A percentile compares a stretch with the other conserved stretches of the same genome.
These are phyloP conservation scores for Pythium brachiatum DNA, from an alignment of 352 stramenopile species.

Conservation along the genomic window DNA sequence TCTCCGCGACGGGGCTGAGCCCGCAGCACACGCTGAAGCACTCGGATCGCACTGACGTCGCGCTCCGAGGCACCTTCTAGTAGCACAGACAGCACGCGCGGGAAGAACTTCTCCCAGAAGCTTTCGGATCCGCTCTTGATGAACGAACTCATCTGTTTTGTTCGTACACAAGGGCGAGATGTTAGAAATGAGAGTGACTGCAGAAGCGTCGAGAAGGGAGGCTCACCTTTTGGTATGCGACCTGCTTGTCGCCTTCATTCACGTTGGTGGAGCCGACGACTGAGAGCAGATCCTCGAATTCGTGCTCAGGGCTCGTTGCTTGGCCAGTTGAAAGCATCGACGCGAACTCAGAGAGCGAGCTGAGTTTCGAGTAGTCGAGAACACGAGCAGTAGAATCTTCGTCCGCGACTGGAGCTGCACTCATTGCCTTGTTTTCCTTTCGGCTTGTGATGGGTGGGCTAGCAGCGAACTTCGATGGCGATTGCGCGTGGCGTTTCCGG, in stretches of 20 bases:
- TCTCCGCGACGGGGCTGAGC: constrained; percentile 38
- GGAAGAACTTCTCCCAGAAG: constrained; percentile 28
- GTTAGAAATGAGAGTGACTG: neutral
- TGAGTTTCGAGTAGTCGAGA: constrained; percentile 20
- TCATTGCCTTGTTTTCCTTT: constrained; percentile 5
- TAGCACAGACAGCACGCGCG: constrained; percentile 18
- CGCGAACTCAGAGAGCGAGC: constrained; percentile 22
- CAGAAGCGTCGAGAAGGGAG: neutral
- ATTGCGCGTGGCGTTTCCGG: constrained; percentile 22
- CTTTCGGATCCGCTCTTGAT: constrained; percentile 22
- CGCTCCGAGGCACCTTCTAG: constrained; percentile 42
- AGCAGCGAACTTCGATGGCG: constrained; percentile 21
- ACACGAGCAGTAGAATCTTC: neutral
- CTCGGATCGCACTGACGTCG: constrained; percentile 49
- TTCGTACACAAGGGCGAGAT: neutral
- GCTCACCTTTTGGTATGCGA: constrained; percentile 48
- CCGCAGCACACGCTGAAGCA: constrained; percentile 46
- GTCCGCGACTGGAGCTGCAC: neutral
- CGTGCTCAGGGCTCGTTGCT: constrained; percentile 11
- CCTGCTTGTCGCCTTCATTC: constrained; percentile 34
- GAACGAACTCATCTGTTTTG: constrained; percentile 19
- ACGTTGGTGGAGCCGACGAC: constrained; percentile 50
- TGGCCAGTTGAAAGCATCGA: constrained; percentile 18
- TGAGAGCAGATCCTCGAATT: constrained; percentile 46
- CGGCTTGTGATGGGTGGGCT: constrained; percentile 14